Base-by-base conservation (phyloP, 768 basidiomycete species). In the Termitomyces sp. region DNA sequence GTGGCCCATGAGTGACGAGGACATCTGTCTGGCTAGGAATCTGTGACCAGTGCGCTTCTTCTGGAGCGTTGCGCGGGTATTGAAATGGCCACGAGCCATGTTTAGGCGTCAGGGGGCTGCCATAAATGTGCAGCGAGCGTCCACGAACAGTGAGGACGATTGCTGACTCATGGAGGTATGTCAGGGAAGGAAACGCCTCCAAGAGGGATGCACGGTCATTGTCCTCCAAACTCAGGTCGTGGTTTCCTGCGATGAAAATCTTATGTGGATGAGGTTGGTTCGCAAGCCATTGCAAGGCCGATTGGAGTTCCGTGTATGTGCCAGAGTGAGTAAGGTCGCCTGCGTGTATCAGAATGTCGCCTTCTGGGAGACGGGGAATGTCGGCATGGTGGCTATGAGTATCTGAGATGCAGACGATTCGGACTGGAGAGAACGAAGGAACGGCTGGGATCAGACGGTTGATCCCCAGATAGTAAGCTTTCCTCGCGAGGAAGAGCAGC, bases 1-100 rank as follows among this genome's bases (percentile, higher is more conserved):
- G 79, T 0, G 81, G 80, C 0, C 80, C 78, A 47, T 81, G 80
- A 0, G 79, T 80, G 43, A 80, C 63, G 34, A 82, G 73, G 15
- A 81, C 69, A 61, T 82, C 79, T 6, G 71, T 72, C 7, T 62
- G 34, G 2, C 62, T 59, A 0, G 76, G 77, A 1, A 79, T 66
- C 14, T 37, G 4, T 7, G 71, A 57, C 76, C 75, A 79, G n/a
- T 55, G 60, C 32, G 58, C 63, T 34, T 63, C 17, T 10, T 54
- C 52, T 12, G 17, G 12, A 20, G 17, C 6, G 9, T 52, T 63
- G 8, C 72, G 69, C 4, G 72, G 75, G 63, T 79, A 75, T 59
- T 77, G 76, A 68, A 80, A 79, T 9, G 63, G 63, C 62, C 71
- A 72, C 17, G 60, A 58, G 17, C 77, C 79, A 45, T 76, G 69